phyloP scores from a whole-genome alignment of 2,329 filamentous ascomycete species.

The Thielaviopsis populi region DNA sequence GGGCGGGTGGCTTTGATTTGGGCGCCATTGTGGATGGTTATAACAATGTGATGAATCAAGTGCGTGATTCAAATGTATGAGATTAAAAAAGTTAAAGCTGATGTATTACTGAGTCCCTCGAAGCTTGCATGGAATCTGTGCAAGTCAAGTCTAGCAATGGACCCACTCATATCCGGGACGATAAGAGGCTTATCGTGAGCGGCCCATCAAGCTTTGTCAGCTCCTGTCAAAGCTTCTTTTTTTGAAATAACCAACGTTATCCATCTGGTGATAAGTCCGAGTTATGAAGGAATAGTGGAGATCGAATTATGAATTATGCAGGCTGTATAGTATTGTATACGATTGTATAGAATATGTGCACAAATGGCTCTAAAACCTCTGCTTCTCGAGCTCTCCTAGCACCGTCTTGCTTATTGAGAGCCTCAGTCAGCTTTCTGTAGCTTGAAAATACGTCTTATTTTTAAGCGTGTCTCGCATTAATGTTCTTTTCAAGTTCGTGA shows the following conservation, averaged over 20 bases:
- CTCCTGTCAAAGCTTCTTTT: background rate
- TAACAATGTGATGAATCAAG: too few species aligned
- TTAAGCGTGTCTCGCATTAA: too few species aligned
- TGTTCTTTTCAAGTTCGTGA: too few species aligned
- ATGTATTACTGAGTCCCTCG: too few species aligned
- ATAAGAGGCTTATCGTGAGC: background rate
- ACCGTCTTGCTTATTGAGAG: background rate
- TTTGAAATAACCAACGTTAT: background rate
- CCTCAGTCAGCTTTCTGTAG: background rate
- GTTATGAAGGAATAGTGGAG: too few species aligned
- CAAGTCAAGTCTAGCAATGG: background rate
- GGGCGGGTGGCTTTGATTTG: conserved; percentile 19
- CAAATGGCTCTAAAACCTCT: too few species aligned
- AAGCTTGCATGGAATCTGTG: background rate
- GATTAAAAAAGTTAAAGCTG: too few species aligned
- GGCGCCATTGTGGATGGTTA: conserved; percentile 10
- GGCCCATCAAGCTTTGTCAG: background rate
- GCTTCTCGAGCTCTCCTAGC: too few species aligned
- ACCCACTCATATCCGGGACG: background rate
- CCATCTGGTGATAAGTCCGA: too few species aligned
- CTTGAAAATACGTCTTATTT: too few species aligned
- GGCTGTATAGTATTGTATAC: background rate
- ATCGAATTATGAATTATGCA: background rate
- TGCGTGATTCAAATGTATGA: too few species aligned
- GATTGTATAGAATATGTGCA: background rate